These are phyloP conservation scores for Penicillium canescens DNA, from an alignment of 495 filamentous ascomycete species.

Conservation along the genomic window DNA sequence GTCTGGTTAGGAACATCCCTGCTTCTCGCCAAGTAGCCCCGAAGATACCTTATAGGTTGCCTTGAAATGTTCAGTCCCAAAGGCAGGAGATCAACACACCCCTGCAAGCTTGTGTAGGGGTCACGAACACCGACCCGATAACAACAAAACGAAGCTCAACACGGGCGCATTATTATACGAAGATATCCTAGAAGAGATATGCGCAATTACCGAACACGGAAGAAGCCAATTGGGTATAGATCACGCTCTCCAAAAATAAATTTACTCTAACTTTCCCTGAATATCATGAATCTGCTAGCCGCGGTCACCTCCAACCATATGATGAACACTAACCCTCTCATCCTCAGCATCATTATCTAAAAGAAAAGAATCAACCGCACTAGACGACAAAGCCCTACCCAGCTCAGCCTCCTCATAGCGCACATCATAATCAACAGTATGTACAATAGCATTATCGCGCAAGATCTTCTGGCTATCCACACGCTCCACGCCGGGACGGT, in stretches of 20 bases:
- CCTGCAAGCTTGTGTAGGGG: too few relatives aligned
- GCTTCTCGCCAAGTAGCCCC: too few relatives aligned
- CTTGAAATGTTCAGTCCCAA: too few relatives aligned
- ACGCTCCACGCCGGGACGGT: background rate
- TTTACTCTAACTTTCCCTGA: background rate
- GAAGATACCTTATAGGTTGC: too few relatives aligned
- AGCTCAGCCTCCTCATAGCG: background rate
- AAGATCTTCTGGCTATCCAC: background rate
- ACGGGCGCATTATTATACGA: background rate
- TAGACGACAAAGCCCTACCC: background rate
- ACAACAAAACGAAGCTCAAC: too few relatives aligned
- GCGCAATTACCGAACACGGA: background rate
- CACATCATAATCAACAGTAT: slow-evolving; percentile 4
- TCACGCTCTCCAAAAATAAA: background rate
- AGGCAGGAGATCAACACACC: too few relatives aligned
- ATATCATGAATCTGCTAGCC: background rate
- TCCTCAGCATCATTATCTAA: background rate
- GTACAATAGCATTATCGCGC: background rate
- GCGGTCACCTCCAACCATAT: background rate
- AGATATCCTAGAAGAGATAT: background rate
- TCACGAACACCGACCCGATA: background rate
- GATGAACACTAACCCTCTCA: background rate
- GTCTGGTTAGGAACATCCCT: too few relatives aligned
- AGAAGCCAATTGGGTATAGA: background rate
- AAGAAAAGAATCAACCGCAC: background rate